Percentiles rank a stretch among this genome's conserved stretches.
These are phyloP conservation scores for Benincasa hispida DNA, from an alignment of 306 rosid species.

Conservation along the genomic window DNA sequence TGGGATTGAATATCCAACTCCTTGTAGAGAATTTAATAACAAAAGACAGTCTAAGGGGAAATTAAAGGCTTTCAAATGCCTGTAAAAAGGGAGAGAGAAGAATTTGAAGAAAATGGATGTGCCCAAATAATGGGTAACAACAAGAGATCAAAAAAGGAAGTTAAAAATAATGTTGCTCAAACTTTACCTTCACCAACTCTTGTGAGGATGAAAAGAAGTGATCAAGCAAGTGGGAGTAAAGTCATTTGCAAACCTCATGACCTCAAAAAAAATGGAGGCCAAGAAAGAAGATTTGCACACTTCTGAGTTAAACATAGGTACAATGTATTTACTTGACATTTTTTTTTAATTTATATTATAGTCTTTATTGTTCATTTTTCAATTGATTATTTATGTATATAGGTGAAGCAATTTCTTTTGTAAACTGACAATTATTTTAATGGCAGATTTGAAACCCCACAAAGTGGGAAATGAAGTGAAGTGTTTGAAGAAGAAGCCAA, in stretches of 20 bases:
- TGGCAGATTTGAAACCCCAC: no score
- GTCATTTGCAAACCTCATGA: no score
- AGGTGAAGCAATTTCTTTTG: no score
- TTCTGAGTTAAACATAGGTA: background rate
- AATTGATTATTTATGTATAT: background rate
- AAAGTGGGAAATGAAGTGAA: background rate
- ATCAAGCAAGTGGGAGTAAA: no score
- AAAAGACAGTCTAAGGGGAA: background rate
- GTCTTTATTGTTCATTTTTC: no score
- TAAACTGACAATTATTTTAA: no score
- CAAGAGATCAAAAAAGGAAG: background rate
- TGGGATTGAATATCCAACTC: constrained; percentile 19
- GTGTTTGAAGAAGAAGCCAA: background rate
- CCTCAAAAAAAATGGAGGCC: no score
- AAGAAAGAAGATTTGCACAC: no score
- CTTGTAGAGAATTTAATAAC: background rate
- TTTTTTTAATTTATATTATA: no score
- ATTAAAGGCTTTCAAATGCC: background rate
- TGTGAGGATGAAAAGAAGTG: background rate
- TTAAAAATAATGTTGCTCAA: background rate
- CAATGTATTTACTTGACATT: no score
- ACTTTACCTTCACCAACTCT: background rate
- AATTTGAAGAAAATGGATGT: background rate
- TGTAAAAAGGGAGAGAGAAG: background rate
- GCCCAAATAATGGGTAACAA: background rate